These are phyloP conservation scores for Fusarium buxicola DNA, from an alignment of 2,329 filamentous ascomycete genomes.

Conservation along the genomic window DNA sequence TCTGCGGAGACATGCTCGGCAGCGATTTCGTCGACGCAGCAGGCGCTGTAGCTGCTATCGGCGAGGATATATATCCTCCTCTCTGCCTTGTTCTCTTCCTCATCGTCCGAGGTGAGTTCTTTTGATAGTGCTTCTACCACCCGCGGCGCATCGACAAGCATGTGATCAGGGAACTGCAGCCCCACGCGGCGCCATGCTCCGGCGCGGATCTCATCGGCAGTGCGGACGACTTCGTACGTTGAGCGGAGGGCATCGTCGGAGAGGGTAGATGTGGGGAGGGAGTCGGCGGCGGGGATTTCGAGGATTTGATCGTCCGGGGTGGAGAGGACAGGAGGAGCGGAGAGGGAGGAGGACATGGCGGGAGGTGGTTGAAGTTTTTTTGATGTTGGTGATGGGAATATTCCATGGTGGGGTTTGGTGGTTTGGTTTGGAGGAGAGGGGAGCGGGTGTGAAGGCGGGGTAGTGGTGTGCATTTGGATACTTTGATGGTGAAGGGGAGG, in stretches of 20 bases:
- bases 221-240: slow-evolving; percentile 88
- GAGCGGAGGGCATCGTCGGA: slow-evolving; percentile 76
- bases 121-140: slow-evolving; percentile 71
- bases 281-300: slow-evolving; percentile 60
- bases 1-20: slow-evolving; percentile 94
- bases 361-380: slow-evolving; percentile 9
- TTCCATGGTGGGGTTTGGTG: slow-evolving; percentile 40
- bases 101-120: slow-evolving; percentile 41
- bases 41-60: slow-evolving; percentile 96
- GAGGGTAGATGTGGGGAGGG: slow-evolving; percentile 49
- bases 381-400: slow-evolving; percentile 24
- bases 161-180: slow-evolving; percentile 94
- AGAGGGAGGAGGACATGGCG: slow-evolving; percentile 61
- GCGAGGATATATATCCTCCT: slow-evolving; percentile 82
- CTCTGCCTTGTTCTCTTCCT: slow-evolving; percentile 16
- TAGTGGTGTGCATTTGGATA: slow-evolving; percentile 33
- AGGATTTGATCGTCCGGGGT: slow-evolving; percentile 71
- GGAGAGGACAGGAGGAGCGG: slow-evolving; percentile 69
- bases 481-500: neutral
- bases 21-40: slow-evolving; percentile 96
- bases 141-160: slow-evolving; percentile 86
- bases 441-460: slow-evolving; percentile 48
- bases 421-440: slow-evolving; percentile 21
- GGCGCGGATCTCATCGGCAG: slow-evolving; percentile 77
- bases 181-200: slow-evolving; percentile 82